Evolutionary conservation across 164 flowering plant genomes (phyloP).

Genomic region (grape (Vitis vinifera)): ASM3070453v1 NC_081814.1:9013001-9013500

Average conservation of each 20-base stretch:
- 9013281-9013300: neutral
- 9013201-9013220: neutral
- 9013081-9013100: neutral
- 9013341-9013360: neutral
- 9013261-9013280: neutral
- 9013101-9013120: neutral
- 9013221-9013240: neutral
- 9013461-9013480: too few species aligned
- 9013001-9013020: conserved; percentile 74
- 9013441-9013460: too few species aligned
- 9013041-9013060: conserved; percentile 53
- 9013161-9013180: neutral
- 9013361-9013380: neutral
- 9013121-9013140: neutral
- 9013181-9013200: neutral
- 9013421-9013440: too few species aligned
- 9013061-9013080: neutral
- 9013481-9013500: too few species aligned
- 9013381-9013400: neutral
- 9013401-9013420: neutral
- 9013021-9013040: conserved; percentile 86
- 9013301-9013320: neutral
- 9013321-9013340: neutral
- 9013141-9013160: neutral
- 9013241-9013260: neutral